Evolutionary conservation across 2,329 filamentous ascomycete genomes (phyloP).

Genomic region (Fusarium poae): DNA sequence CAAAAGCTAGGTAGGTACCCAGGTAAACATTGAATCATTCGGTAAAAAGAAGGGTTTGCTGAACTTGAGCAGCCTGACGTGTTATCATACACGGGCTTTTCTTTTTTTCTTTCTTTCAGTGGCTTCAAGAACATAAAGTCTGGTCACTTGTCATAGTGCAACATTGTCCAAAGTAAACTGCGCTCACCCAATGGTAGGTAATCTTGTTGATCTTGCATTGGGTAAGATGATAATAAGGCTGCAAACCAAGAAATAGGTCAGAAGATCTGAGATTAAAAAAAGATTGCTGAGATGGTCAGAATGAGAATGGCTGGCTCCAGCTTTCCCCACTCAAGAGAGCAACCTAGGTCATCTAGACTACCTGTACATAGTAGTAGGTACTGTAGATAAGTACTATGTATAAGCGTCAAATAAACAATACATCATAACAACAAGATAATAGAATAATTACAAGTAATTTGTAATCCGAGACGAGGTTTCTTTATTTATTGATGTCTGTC

Average conservation of each 20-base stretch:
- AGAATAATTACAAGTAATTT: background rate
- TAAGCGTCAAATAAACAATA: background rate
- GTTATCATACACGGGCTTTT: background rate
- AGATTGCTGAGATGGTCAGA: constrained; percentile 15
- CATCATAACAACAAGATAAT: background rate
- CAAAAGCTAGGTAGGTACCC: too few species aligned
- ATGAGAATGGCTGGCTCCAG: background rate
- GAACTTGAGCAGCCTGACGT: too few species aligned
- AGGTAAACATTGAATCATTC: background rate
- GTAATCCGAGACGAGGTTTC: background rate
- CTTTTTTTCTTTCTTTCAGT: background rate
- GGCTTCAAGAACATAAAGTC: background rate
- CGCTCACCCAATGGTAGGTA: too few species aligned
- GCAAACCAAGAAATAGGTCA: constrained; percentile 9
- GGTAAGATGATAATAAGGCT: constrained; percentile 4
- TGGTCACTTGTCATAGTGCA: background rate
- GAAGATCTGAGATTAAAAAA: constrained; percentile 27
- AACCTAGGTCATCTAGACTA: too few species aligned
- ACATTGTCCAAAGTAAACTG: background rate
- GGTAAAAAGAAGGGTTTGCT: background rate
- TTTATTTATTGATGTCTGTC: background rate
- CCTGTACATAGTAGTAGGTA: too few species aligned
- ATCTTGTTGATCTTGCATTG: background rate
- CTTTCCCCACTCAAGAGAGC: background rate
- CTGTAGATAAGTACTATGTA: too few species aligned